These are phyloP conservation scores for Suillus tomentosus DNA, from an alignment of 768 basidiomycete species.

Conservation along the genomic window DNA sequence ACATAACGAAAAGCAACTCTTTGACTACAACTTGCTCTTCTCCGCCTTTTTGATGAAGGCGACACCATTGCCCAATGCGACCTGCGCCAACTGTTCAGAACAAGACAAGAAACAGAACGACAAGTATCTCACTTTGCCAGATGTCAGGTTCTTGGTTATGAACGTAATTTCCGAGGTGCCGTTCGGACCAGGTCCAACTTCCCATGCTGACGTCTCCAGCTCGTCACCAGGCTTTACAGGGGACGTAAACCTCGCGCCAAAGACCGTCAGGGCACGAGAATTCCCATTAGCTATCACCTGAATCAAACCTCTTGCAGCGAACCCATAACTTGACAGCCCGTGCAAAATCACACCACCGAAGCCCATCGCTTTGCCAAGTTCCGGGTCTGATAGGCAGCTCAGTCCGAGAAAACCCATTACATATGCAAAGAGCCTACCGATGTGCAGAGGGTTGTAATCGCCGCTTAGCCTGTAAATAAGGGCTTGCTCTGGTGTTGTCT, in stretches of 20 bases:
- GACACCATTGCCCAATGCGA: conserved; percentile 60
- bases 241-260: conserved; percentile 77
- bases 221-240: conserved; percentile 84
- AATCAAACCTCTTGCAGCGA: conserved; percentile 76
- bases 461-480: conserved; percentile 73
- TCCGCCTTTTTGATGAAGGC: conserved; percentile 61
- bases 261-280: conserved; percentile 61
- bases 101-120: conserved; percentile 6
- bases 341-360: conserved; percentile 88
- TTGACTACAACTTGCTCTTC: conserved; percentile 43
- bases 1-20: background rate
- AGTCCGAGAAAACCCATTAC: background rate
- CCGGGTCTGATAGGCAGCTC: conserved; percentile 53
- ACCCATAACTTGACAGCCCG: conserved; percentile 81
- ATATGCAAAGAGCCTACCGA: conserved; percentile 43
- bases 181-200: conserved; percentile 64
- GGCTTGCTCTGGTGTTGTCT: conserved; percentile 68
- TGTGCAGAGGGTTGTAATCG: conserved; percentile 80
- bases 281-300: conserved; percentile 61
- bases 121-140: conserved; percentile 51
- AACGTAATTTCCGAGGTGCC: conserved; percentile 63
- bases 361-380: conserved; percentile 67
- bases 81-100: conserved; percentile 27
- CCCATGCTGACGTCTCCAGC: conserved; percentile 79
- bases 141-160: conserved; percentile 57